These are phyloP conservation scores for Candida dendrica DNA, from an alignment of 805 yeast genomes.

Conservation along the genomic window DNA sequence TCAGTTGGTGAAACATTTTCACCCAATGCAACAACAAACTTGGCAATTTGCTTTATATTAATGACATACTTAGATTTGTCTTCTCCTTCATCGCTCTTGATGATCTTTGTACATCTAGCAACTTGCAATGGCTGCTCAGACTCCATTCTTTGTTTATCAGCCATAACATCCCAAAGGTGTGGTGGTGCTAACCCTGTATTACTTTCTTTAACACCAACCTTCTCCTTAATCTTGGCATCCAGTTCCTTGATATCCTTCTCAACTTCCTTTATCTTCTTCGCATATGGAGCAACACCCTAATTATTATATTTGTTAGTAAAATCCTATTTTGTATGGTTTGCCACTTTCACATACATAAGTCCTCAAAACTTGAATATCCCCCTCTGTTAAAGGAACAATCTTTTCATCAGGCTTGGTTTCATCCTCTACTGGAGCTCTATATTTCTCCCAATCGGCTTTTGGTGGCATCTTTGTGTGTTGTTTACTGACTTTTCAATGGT, in stretches of 20 bases:
- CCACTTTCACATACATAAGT: constrained; percentile 46
- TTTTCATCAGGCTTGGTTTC: constrained; percentile 57
- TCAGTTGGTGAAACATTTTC: constrained; percentile 97
- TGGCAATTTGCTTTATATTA: constrained; percentile 96
- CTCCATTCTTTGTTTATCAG: constrained; percentile 87
- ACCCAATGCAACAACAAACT: constrained; percentile 93
- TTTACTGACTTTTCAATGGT: constrained; percentile 2
- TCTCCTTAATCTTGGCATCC: constrained; percentile 86
- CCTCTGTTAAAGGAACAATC: constrained; percentile 84
- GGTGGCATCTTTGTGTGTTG: too few relatives aligned
- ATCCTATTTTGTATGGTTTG: neutral
- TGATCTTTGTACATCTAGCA: constrained; percentile 97
- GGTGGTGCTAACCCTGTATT: constrained; percentile 98
- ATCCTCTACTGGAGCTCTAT: constrained; percentile 75
- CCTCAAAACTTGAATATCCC: constrained; percentile 94
- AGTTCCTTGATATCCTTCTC: constrained; percentile 83
- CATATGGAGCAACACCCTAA: constrained; percentile 94
- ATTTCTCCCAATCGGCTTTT: constrained; percentile 98
- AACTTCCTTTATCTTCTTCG: constrained; percentile 66
- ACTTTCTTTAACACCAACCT: constrained; percentile 88
- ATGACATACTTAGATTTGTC: constrained; percentile 91
- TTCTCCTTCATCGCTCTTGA: constrained; percentile 55
- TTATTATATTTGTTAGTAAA: constrained; percentile 6
- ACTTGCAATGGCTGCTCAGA: constrained; percentile 97
- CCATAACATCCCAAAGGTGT: constrained; percentile 94